Evolutionary conservation across 2,329 filamentous ascomycete genomes (phyloP), one percentile per base, ranked within the genome.

Genomic region (Phyllosticta ampelicida): DNA sequence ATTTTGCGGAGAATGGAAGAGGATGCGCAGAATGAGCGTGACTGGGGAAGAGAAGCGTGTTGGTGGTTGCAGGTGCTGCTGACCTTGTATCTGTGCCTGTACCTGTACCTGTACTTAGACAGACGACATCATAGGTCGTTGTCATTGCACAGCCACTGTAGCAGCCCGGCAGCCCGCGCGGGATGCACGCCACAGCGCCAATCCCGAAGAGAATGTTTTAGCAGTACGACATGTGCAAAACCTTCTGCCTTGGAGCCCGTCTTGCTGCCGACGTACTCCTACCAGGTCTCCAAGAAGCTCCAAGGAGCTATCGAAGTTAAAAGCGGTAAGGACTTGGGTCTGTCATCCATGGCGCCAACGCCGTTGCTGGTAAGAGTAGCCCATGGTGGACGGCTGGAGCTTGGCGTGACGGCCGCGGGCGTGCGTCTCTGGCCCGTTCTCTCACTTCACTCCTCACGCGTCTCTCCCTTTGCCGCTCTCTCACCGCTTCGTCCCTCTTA

Each of bases 1-100:
- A 77, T 78, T 56, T 53, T 72, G 63, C 56, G 55, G 20, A 6
- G 58, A 16, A 56, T 51, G 54, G 30, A 55, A 16, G 53, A 48
- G 56, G 23, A 28, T 10, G 48, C 6, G 29, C n/a, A 49, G 13
- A n/a, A 1, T 26, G 23, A 26, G 23, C 4, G 23, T 8, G 23
- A 26, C 11, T 18, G 36, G 36, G 3, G 36, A 44, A 16, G 13
- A n/a, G 36, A 16, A 44, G 13, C 13, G 36, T 44, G 13, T 18
- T 44, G 16, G n/a, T 44, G 23, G 23, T 26, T 26, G 13, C n/a
- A n/a, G 36, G 36, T 44, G 30, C 11, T 6, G 36, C 11, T 6
- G 36, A 44, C n/a, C 2, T 44, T 44, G 1, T 6, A n/a, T 11
- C 36, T n/a, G 36, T n/a, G n/a, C n/a, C n/a, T n/a, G n/a, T n/a